Conservation (phyloP, 805 yeast genomes). For the Cyberlindnera suaveolens region DNA sequence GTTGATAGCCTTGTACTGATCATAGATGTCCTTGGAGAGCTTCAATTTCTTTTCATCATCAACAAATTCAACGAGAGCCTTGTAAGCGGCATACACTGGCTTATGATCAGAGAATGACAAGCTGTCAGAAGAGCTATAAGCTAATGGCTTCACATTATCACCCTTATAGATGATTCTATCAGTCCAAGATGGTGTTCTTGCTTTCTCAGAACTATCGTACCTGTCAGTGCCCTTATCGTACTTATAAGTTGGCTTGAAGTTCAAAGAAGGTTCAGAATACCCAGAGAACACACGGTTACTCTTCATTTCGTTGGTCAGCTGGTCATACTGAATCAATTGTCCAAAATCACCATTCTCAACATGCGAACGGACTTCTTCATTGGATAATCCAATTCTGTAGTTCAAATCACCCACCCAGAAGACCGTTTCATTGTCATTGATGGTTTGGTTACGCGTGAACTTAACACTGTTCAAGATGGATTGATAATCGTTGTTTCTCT, state of each 20-base stretch:
- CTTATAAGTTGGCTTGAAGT: conserved; percentile 86
- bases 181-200: conserved; percentile 94
- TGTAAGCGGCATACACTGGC: conserved; percentile 82
- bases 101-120: conserved; percentile 79
- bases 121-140: conserved; percentile 59
- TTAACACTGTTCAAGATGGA: conserved; percentile 70
- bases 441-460: conserved; percentile 70
- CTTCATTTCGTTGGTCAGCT: conserved; percentile 68
- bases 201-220: conserved; percentile 89
- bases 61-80: conserved; percentile 58
- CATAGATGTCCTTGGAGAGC: conserved; percentile 54
- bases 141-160: conserved; percentile 47
- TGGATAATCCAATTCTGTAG: conserved; percentile 66
- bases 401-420: conserved; percentile 96
- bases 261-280: conserved; percentile 70
- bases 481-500: conserved; percentile 79
- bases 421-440: conserved; percentile 78
- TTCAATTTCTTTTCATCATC: conserved; percentile 55
- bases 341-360: conserved; percentile 40
- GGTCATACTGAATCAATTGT: conserved; percentile 65
- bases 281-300: conserved; percentile 62
- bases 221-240: conserved; percentile 76
- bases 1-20: conserved; percentile 40
- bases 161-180: conserved; percentile 78
- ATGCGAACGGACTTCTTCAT: conserved; percentile 64